Percentiles rank a stretch among this genome's conserved stretches.
phyloP scores from a whole-genome alignment of 805 yeast genomes.

The Barnettozyma sp. region DNA sequence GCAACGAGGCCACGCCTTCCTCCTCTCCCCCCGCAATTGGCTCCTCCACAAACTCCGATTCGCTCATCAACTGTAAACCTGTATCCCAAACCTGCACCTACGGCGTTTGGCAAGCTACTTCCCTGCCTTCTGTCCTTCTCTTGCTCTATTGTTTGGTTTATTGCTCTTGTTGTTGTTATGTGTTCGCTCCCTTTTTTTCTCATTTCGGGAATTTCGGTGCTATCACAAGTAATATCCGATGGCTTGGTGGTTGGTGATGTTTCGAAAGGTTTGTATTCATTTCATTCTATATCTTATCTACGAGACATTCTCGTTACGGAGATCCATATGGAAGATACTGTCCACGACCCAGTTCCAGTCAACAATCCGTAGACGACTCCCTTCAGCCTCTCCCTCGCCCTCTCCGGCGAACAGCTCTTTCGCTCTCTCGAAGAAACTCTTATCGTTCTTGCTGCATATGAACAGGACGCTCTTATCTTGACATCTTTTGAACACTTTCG shows the following conservation, averaged over 20 bases:
- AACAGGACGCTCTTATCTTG: slow-evolving; percentile 14
- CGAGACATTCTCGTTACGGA: slow-evolving; percentile 11
- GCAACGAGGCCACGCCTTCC: too few species aligned
- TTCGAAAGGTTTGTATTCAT: too few species aligned
- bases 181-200: slow-evolving; percentile 2
- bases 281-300: too few species aligned
- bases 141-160: neutral
- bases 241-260: too few species aligned
- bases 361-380: slow-evolving; percentile 29
- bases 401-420: slow-evolving; percentile 23
- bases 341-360: slow-evolving; percentile 64
- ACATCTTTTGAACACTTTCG: slow-evolving; percentile 16
- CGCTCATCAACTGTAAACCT: too few species aligned
- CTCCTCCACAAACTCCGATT: slow-evolving; percentile 19
- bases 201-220: too few species aligned
- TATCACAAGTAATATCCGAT: too few species aligned
- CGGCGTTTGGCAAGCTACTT: too few species aligned
- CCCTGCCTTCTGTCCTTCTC: too few species aligned
- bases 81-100: too few species aligned
- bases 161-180: neutral
- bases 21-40: too few species aligned
- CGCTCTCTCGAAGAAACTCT: slow-evolving; percentile 28
- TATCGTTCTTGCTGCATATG: slow-evolving; percentile 28
- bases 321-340: slow-evolving; percentile 42
- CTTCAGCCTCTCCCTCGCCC: slow-evolving; percentile 12